Evolutionary conservation across 1,284 basidiomycete genomes (phyloP).

Genomic region (Microbotryomycetes sp.): DNA sequence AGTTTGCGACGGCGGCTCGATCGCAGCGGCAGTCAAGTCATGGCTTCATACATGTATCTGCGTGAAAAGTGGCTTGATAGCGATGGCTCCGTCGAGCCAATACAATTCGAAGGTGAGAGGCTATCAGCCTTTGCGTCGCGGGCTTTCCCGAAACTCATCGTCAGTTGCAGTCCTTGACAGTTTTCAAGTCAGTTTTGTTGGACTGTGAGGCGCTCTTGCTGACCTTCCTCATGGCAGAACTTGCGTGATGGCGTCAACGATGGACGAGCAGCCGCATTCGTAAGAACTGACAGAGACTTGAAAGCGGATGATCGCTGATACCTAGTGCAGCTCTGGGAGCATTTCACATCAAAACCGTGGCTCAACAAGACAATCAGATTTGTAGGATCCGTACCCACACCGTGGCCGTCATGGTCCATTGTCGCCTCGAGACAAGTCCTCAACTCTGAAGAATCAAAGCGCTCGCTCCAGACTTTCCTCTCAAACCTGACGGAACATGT

Average conservation of each 20-base stretch:
- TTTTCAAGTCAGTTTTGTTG: constrained; percentile 48
- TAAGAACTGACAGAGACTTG: neutral
- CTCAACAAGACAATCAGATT: constrained; percentile 41
- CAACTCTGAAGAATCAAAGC: constrained; percentile 38
- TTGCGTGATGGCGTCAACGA: constrained; percentile 84
- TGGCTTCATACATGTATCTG: constrained; percentile 89
- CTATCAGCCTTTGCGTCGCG: neutral
- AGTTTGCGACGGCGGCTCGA: too few species aligned
- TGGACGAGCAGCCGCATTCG: constrained; percentile 44
- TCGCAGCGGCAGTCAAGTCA: constrained; percentile 73
- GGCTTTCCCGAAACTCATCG: neutral
- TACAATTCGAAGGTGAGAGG: constrained; percentile 64
- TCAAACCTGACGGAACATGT: constrained; percentile 58
- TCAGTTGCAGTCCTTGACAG: constrained; percentile 66
- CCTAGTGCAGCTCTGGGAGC: constrained; percentile 25
- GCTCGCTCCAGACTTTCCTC: constrained; percentile 55
- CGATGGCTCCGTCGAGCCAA: constrained; percentile 42
- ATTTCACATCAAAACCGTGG: constrained; percentile 90
- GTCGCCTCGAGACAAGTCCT: constrained; percentile 64
- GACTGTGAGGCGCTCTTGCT: neutral
- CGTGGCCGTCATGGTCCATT: constrained; percentile 95
- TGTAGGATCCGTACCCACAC: constrained; percentile 82
- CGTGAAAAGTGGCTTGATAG: constrained; percentile 65
- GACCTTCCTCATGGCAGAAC: constrained; percentile 44
- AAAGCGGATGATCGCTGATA: neutral